Conservation (phyloP, 805 yeast genomes). For the Lipomyces sp. region DNA sequence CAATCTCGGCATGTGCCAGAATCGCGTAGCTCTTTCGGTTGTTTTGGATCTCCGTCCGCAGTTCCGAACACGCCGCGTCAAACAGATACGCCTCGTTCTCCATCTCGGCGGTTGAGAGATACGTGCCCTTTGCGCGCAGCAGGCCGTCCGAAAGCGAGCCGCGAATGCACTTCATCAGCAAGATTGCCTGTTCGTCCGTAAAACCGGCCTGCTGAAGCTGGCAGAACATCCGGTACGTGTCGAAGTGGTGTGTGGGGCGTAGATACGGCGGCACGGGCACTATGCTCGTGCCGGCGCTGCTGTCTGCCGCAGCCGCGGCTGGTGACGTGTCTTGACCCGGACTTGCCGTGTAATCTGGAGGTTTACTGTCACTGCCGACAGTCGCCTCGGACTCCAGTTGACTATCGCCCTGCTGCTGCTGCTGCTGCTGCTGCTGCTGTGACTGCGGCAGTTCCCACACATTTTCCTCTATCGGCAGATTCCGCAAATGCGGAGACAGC, state of each 20-base stretch:
- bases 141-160: constrained; percentile 39
- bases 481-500: no score
- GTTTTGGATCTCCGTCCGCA: constrained; percentile 70
- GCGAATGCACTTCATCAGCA: constrained; percentile 48
- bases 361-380: no score
- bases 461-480: no score
- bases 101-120: constrained; percentile 55
- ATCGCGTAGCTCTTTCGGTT: constrained; percentile 68
- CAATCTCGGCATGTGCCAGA: constrained; percentile 61
- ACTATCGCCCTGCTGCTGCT: no score
- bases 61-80: constrained; percentile 88
- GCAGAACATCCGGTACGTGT: constrained; percentile 59
- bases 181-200: constrained; percentile 57
- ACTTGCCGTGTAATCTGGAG: no score
- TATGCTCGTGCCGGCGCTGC: not conserved
- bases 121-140: constrained; percentile 36
- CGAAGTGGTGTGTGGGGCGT: constrained; percentile 43
- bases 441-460: no score
- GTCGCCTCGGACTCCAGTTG: no score
- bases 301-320: not conserved
- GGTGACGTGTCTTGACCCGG: no score
- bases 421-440: no score
- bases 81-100: constrained; percentile 86
- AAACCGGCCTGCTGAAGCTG: constrained; percentile 57
- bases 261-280: constrained; percentile 8